phyloP scores from a whole-genome alignment of 768 basidiomycete genomes.

The Astraeus odoratus region DNA sequence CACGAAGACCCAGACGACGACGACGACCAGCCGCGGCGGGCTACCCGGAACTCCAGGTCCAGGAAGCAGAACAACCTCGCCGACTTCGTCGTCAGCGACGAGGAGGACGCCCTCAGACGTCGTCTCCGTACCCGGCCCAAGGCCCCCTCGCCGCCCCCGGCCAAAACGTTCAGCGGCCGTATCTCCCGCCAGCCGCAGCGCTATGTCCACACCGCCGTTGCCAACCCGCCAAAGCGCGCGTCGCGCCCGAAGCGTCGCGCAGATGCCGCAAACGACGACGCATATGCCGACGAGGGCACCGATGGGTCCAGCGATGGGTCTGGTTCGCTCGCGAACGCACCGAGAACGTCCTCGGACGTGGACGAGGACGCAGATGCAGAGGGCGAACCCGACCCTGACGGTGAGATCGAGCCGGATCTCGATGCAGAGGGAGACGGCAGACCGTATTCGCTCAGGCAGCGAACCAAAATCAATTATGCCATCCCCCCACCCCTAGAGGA shows the following conservation, averaged over 20 bases:
- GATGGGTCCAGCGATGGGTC: slow-evolving; percentile 48
- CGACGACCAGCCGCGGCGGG: slow-evolving; percentile 15
- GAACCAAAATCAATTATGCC: slow-evolving; percentile 66
- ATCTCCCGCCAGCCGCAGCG: slow-evolving; percentile 18
- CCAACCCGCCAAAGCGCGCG: slow-evolving; percentile 16
- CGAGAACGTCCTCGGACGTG: slow-evolving; percentile 33
- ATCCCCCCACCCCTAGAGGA: slow-evolving; percentile 80
- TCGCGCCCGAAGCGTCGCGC: slow-evolving; percentile 13
- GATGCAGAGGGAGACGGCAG: slow-evolving; percentile 35
- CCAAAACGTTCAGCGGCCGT: slow-evolving; percentile 18
- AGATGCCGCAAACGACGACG: slow-evolving; percentile 41
- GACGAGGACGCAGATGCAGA: slow-evolving; percentile 32
- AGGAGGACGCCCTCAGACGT: slow-evolving; percentile 30
- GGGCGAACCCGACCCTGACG: slow-evolving; percentile 34
- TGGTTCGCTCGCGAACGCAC: slow-evolving; percentile 51
- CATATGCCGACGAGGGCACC: slow-evolving; percentile 44
- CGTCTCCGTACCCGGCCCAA: slow-evolving; percentile 35
- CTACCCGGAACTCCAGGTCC: slow-evolving; percentile 10
- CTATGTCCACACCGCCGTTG: background rate
- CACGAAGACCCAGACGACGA: slow-evolving; percentile 28
- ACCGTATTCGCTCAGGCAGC: slow-evolving; percentile 56
- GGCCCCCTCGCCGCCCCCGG: slow-evolving; percentile 17
- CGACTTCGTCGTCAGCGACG: slow-evolving; percentile 38
- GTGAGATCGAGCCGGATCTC: slow-evolving; percentile 30
- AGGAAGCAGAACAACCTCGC: slow-evolving; percentile 17